These are phyloP conservation scores for Phialophora expanda DNA, from an alignment of 2,329 filamentous ascomycete species.

Conservation along the genomic window DNA sequence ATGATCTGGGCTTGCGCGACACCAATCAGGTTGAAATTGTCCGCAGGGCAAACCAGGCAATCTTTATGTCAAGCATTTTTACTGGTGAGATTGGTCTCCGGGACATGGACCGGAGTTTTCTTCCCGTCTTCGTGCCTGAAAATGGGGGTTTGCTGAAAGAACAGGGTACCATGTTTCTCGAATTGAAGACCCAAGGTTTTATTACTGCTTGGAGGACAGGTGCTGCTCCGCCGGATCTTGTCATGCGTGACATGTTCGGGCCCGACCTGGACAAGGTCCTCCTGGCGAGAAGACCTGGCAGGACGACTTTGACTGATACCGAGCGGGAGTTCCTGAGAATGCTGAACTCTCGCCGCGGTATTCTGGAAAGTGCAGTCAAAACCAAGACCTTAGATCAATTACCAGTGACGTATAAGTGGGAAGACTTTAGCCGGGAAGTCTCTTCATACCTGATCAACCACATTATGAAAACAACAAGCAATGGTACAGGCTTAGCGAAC, in stretches of 20 bases:
- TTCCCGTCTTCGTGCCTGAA: conserved; percentile 67
- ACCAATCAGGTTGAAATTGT: conserved; percentile 63
- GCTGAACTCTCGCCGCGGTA: conserved; percentile 60
- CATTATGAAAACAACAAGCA: conserved; percentile 23
- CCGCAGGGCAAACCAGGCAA: conserved; percentile 68
- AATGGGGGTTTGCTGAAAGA: conserved; percentile 63
- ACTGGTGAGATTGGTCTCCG: conserved; percentile 68
- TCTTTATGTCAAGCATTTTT: conserved; percentile 68
- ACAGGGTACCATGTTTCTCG: conserved; percentile 65
- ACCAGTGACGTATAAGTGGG: conserved; percentile 67
- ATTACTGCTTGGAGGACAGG: conserved; percentile 65
- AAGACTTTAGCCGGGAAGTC: conserved; percentile 65
- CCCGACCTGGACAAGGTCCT: conserved; percentile 61
- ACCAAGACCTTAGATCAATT: conserved; percentile 57
- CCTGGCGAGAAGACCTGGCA: conserved; percentile 60
- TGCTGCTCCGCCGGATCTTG: conserved; percentile 60
- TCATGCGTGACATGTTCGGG: conserved; percentile 66
- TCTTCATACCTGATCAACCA: conserved; percentile 63
- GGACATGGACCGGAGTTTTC: conserved; percentile 66
- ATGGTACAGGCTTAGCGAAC: conserved; percentile 5
- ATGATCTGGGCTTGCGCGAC: conserved; percentile 59
- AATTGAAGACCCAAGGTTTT: conserved; percentile 71
- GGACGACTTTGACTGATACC: conserved; percentile 60
- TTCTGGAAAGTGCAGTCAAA: conserved; percentile 61
- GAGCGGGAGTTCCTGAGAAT: conserved; percentile 66